These are phyloP conservation scores for Fusarium xylarioides DNA, from an alignment of 2,329 filamentous ascomycete species.

Conservation along the genomic window DNA sequence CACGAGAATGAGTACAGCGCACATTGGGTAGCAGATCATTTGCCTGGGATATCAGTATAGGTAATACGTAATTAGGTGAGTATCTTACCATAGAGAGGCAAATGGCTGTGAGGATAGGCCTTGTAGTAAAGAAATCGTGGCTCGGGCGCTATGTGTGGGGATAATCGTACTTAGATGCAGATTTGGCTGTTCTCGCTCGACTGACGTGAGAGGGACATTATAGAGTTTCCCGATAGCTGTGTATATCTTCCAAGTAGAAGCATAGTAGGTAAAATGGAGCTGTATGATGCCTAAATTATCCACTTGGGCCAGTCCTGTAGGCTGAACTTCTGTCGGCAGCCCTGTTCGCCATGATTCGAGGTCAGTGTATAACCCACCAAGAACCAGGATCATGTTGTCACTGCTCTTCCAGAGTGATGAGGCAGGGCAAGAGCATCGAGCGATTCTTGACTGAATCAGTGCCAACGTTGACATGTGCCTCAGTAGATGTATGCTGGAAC, in stretches of 20 bases:
- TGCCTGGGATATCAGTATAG: background rate
- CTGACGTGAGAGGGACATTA: background rate
- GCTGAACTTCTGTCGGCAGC: background rate
- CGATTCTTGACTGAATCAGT: background rate
- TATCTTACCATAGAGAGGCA: background rate
- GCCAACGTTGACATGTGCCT: background rate
- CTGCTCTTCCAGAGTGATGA: rapidly evolving
- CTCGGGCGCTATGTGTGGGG: background rate
- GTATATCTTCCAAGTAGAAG: background rate
- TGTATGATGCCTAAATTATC: background rate
- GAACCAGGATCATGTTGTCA: background rate
- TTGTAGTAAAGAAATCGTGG: background rate
- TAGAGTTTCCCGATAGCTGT: background rate
- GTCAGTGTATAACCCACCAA: background rate
- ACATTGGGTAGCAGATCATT: background rate
- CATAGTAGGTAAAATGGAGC: background rate
- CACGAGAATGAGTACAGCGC: background rate
- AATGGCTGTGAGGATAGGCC: background rate
- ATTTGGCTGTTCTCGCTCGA: background rate
- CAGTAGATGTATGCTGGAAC: too few relatives aligned
- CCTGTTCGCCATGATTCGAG: background rate
- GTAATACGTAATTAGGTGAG: rapidly evolving
- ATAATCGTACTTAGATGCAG: background rate
- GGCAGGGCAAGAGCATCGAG: rapidly evolving
- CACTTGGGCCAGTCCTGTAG: rapidly evolving